Conservation (phyloP, 1,284 basidiomycete species). For the Trametes pubescens region DNA sequence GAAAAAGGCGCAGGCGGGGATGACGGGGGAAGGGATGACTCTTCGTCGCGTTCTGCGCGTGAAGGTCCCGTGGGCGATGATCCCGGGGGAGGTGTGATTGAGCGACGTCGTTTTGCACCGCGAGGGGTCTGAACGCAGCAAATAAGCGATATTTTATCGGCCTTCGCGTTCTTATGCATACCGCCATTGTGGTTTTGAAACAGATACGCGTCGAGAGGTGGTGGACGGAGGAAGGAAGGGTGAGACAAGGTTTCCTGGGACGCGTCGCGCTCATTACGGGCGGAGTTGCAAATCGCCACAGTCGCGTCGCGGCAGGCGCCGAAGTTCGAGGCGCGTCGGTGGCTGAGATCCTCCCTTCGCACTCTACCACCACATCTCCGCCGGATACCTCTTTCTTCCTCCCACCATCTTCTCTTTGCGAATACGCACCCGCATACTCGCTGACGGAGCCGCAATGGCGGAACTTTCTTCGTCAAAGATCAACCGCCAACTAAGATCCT, state of each 20-base stretch:
- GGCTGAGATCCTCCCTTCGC: constrained; percentile 11
- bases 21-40: constrained; percentile 81
- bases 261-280: constrained; percentile 40
- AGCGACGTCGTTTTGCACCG: constrained; percentile 69
- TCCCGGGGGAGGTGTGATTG: constrained; percentile 58
- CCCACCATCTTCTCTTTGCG: neutral
- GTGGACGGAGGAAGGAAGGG: constrained; percentile 11
- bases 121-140: constrained; percentile 36
- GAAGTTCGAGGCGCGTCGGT: constrained; percentile 20
- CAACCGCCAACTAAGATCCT: constrained; percentile 60
- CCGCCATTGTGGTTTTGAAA: constrained; percentile 18
- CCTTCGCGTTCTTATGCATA: neutral
- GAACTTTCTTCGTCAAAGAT: constrained; percentile 54
- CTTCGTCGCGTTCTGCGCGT: constrained; percentile 61
- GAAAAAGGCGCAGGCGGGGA: constrained; percentile 87
- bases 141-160: neutral
- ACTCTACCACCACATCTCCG: constrained; percentile 2
- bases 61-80: constrained; percentile 61
- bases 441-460: constrained; percentile 9
- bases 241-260: constrained; percentile 26
- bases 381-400: constrained; percentile 5
- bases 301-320: constrained; percentile 30
- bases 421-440: neutral
- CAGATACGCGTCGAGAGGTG: neutral
- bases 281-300: constrained; percentile 41